Percentiles rank a stretch among this genome's conserved stretches.
Evolutionary conservation across 2,329 filamentous ascomycete species (phyloP).

Genomic region (Fusarium sp.): DNA sequence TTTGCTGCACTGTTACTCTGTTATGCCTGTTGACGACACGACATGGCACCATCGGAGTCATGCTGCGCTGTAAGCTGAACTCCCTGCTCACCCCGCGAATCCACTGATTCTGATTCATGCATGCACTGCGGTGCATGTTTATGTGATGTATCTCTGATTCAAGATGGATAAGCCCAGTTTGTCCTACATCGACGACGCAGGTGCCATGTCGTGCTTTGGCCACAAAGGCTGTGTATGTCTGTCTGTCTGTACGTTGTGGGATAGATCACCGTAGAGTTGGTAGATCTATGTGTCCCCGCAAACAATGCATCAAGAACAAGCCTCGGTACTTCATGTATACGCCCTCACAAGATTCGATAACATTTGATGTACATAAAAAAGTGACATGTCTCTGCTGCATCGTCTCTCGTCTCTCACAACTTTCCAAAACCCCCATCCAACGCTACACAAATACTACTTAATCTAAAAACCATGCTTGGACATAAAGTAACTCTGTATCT

Average conservation of each 20-base stretch:
- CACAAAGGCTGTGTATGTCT: slow-evolving; percentile 11
- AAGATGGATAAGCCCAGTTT: slow-evolving; percentile 27
- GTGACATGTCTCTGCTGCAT: slow-evolving; percentile 3
- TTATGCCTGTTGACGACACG: slow-evolving; percentile 35
- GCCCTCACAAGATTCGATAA: neutral
- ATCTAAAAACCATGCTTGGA: slow-evolving; percentile 66
- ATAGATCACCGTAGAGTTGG: slow-evolving; percentile 5
- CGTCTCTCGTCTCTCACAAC: slow-evolving; percentile 20
- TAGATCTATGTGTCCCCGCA: slow-evolving; percentile 17
- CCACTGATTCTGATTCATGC: slow-evolving; percentile 30
- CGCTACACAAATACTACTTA: slow-evolving; percentile 6
- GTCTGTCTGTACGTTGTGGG: slow-evolving; percentile 6
- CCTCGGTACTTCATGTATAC: neutral
- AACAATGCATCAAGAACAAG: neutral
- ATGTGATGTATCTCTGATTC: slow-evolving; percentile 39
- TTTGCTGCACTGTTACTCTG: slow-evolving; percentile 33
- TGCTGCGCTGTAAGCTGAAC: slow-evolving; percentile 21
- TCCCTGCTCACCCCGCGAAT: slow-evolving; percentile 6
- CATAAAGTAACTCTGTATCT: slow-evolving; percentile 73
- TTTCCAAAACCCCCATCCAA: neutral
- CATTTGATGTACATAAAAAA: neutral
- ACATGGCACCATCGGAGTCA: slow-evolving; percentile 32
- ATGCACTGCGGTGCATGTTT: slow-evolving; percentile 31
- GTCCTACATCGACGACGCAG: slow-evolving; percentile 37
- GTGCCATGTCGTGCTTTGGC: slow-evolving; percentile 37